Conservation (phyloP, 352 stramenopile genomes). For the Pilasporangium apinafurcum region DNA sequence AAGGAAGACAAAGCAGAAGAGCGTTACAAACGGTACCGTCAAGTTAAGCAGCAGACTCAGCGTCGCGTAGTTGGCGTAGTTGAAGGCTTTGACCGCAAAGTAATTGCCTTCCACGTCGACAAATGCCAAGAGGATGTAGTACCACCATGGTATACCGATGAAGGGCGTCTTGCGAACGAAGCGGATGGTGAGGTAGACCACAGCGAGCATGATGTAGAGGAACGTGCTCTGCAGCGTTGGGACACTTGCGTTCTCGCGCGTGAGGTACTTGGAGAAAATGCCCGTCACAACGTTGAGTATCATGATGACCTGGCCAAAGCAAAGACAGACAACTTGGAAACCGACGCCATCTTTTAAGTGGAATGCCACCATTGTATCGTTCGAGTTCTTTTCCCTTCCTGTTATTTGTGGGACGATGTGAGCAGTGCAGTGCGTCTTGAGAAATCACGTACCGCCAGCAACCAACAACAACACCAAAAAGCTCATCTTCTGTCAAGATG, state of each 20-base stretch:
- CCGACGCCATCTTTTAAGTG: conserved; percentile 5
- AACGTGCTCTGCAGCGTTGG: conserved; percentile 56
- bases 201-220: conserved; percentile 43
- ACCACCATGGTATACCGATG: conserved; percentile 41
- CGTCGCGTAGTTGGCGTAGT: conserved; percentile 65
- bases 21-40: conserved; percentile 58
- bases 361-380: no score
- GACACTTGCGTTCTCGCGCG: conserved; percentile 34
- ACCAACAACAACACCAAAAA: no score
- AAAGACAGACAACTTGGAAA: conserved; percentile 53
- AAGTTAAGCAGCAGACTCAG: conserved; percentile 62
- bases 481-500: no score
- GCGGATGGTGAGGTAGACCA: conserved; percentile 39
- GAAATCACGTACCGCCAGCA: no score
- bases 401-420: no score
- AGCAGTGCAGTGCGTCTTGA: no score
- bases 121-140: conserved; percentile 48
- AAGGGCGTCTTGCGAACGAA: conserved; percentile 22
- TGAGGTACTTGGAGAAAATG: conserved; percentile 58
- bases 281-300: conserved; percentile 48
- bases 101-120: conserved; percentile 72
- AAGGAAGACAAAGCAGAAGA: conserved; percentile 65
- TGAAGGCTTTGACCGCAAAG: conserved; percentile 65
- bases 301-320: conserved; percentile 67
- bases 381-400: no score